A percentile compares a stretch with the other conserved stretches of the same genome.
Conservation (phyloP, 163 green algal species). For the Scenedesmus sp. region DNA sequence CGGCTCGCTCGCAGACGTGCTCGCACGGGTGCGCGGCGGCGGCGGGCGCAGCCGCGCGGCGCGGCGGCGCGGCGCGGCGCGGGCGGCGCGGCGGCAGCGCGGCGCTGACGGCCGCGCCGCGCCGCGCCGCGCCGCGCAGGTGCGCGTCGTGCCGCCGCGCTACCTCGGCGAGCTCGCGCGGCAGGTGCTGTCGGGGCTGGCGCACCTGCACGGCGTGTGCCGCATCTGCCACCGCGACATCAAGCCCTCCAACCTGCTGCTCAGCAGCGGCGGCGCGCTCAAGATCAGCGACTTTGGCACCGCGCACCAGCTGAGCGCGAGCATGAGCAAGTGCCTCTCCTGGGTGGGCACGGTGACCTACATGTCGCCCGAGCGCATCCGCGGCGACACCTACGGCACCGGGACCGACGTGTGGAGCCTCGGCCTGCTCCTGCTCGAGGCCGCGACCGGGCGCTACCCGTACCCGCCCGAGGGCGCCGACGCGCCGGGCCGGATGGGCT, state of each 20-base stretch:
- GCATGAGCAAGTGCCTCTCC: conserved; percentile 80
- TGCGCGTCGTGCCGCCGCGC: conserved; percentile 58
- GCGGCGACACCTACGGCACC: conserved; percentile 64
- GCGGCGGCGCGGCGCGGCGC: no score
- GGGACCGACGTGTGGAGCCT: conserved; percentile 79
- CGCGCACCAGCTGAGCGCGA: conserved; percentile 69
- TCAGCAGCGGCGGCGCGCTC: conserved; percentile 67
- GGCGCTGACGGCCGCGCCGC: background rate
- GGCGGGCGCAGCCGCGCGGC: no score
- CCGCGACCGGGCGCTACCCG: conserved; percentile 54
- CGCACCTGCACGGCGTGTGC: conserved; percentile 76
- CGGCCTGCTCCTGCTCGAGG: conserved; percentile 62
- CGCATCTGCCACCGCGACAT: conserved; percentile 80
- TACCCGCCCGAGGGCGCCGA: conserved; percentile 48
- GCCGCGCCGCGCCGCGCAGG: background rate
- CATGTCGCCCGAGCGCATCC: conserved; percentile 95
- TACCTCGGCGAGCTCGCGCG: conserved; percentile 70
- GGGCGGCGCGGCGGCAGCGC: background rate
- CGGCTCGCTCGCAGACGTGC: conserved; percentile 86
- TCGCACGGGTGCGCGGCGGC: conserved; percentile 53
- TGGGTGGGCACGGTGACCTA: conserved; percentile 97
- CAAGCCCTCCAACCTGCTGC: conserved; percentile 86
- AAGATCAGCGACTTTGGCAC: conserved; percentile 85
- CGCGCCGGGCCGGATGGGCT: conserved; percentile 47
- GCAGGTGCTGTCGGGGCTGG: conserved; percentile 72